Evolutionary conservation across 371 early-diverging fungal species (phyloP).

Genomic region (Synchytrium microbalum): DNA sequence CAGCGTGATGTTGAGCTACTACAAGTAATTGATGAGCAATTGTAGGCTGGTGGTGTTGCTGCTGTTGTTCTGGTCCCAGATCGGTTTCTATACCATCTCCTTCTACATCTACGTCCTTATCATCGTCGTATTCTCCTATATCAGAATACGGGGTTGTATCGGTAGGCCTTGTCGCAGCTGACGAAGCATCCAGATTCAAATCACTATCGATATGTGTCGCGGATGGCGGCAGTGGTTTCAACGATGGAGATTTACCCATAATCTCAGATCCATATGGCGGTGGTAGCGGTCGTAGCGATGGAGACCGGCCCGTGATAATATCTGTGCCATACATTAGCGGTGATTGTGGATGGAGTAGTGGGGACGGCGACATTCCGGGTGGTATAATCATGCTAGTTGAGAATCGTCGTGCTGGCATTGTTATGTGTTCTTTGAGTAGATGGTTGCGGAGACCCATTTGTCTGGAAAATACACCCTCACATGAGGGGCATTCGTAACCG

Average conservation of each 20-base stretch:
- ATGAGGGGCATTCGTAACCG: neutral
- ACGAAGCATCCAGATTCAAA: neutral
- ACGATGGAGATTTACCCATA: neutral
- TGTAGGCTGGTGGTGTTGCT: too few relatives aligned
- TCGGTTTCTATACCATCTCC: neutral
- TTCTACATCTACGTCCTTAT: neutral
- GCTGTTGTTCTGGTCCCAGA: neutral
- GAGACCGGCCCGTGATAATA: too few relatives aligned
- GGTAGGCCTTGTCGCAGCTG: neutral
- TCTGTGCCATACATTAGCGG: too few relatives aligned
- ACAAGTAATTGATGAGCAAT: neutral
- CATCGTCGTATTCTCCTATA: neutral
- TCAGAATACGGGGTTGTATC: neutral
- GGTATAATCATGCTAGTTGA: too few relatives aligned
- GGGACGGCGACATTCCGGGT: neutral
- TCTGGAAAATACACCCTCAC: neutral
- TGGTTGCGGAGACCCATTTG: slow-evolving; percentile 1
- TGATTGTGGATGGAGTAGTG: neutral
- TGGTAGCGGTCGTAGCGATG: neutral
- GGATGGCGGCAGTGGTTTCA: neutral
- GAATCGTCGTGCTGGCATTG: neutral
- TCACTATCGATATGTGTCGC: neutral
- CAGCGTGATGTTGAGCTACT: neutral
- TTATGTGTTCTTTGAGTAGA: neutral
- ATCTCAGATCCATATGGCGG: neutral